These are phyloP conservation scores for Xylaria arbuscula DNA, from an alignment of 2,329 filamentous ascomycete species.

Conservation along the genomic window DNA sequence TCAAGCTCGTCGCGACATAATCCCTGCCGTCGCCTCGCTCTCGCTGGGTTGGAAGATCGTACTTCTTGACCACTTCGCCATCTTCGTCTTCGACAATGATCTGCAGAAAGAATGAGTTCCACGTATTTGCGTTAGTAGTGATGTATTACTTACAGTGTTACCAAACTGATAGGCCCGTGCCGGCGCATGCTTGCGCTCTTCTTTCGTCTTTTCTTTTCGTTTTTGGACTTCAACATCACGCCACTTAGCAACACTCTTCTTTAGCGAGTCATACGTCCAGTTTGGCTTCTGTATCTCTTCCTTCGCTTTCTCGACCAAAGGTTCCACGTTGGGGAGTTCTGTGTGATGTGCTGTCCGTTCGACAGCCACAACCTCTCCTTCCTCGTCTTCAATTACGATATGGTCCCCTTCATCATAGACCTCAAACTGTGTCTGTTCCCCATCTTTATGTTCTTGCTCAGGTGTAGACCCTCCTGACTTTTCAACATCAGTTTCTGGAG, in stretches of 20 bases:
- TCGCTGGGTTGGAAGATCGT: conserved; percentile 74
- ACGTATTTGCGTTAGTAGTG: background rate
- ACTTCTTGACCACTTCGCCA: conserved; percentile 86
- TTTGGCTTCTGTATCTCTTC: conserved; percentile 52
- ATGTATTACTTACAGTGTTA: conserved; percentile 71
- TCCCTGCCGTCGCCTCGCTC: conserved; percentile 58
- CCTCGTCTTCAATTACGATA: conserved; percentile 83
- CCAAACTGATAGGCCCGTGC: conserved; percentile 89
- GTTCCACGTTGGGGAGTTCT: conserved; percentile 34
- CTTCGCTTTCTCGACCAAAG: conserved; percentile 50
- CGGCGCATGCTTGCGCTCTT: conserved; percentile 70
- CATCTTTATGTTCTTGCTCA: conserved; percentile 36
- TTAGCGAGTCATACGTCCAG: conserved; percentile 60
- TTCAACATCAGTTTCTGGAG: conserved; percentile 44
- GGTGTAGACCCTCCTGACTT: conserved; percentile 44
- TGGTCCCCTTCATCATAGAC: conserved; percentile 84
- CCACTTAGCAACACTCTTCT: conserved; percentile 63
- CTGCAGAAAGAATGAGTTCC: conserved; percentile 50
- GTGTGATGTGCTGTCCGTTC: conserved; percentile 54
- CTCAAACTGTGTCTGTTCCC: conserved; percentile 60
- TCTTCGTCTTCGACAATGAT: conserved; percentile 91
- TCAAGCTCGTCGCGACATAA: conserved; percentile 59
- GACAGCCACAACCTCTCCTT: conserved; percentile 85
- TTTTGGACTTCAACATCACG: conserved; percentile 71
- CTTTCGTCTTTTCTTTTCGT: conserved; percentile 69